A percentile compares a stretch with the other conserved stretches of the same genome.
phyloP scores from a whole-genome alignment of 2,329 filamentous ascomycete species.

The Colletotrichum eremochloae region DNA sequence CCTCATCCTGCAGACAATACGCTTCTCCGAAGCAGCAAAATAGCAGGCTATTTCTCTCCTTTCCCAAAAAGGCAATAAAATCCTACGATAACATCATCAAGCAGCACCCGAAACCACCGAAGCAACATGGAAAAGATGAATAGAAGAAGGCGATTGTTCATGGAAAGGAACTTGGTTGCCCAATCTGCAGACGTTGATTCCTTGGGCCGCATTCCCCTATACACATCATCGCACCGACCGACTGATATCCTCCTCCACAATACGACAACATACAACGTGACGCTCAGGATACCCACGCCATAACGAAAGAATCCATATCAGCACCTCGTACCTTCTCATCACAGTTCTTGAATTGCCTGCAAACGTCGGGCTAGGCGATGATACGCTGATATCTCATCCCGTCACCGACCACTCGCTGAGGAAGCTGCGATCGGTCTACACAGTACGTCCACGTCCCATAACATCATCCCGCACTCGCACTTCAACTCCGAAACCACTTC shows the following conservation, averaged over 20 bases:
- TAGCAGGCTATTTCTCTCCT: background rate
- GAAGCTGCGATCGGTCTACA: background rate
- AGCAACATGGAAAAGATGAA: background rate
- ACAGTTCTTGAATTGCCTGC: background rate
- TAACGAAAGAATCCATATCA: background rate
- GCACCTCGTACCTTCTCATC: background rate
- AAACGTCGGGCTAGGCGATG: background rate
- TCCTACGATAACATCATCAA: background rate
- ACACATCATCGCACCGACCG: background rate
- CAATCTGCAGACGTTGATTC: too few relatives aligned
- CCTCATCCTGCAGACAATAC: background rate
- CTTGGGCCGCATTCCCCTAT: background rate
- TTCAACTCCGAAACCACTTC: background rate
- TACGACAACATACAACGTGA: background rate
- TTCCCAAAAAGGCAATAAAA: background rate
- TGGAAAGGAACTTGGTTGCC: background rate
- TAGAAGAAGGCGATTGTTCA: background rate
- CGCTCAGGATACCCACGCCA: too few relatives aligned
- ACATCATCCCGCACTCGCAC: background rate
- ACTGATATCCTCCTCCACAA: background rate
- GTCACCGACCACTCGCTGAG: background rate
- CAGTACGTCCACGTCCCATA: background rate
- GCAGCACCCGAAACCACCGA: background rate
- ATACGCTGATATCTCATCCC: background rate
- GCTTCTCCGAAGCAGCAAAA: background rate